These are phyloP conservation scores for Citrus cavaleriei DNA, from an alignment of 345 rosid species.

Conservation along the genomic window DNA sequence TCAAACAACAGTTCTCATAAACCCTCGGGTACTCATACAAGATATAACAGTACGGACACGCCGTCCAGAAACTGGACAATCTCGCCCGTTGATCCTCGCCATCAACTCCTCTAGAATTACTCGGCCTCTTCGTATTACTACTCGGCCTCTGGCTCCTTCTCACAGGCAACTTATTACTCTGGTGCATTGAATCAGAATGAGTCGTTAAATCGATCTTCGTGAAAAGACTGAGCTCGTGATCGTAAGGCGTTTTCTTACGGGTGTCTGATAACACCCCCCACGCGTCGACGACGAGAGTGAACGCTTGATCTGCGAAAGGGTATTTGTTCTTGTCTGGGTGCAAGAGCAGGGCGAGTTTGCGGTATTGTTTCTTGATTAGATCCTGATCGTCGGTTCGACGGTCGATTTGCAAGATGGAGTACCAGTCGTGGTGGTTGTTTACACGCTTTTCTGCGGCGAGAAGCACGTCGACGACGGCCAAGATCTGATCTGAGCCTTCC, in stretches of 20 bases:
- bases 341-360: constrained; percentile 75
- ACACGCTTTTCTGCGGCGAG: constrained; percentile 59
- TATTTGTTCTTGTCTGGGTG: constrained; percentile 86
- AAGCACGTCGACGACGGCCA: constrained; percentile 81
- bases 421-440: constrained; percentile 70
- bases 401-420: constrained; percentile 69
- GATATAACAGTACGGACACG: constrained; percentile 81
- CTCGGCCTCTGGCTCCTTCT: constrained; percentile 28
- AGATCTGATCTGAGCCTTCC: constrained; percentile 87
- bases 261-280: constrained; percentile 73
- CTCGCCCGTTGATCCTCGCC: constrained; percentile 21
- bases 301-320: constrained; percentile 75
- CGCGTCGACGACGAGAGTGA: constrained; percentile 76
- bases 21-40: constrained; percentile 74
- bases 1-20: constrained; percentile 75
- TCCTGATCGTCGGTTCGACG: constrained; percentile 50
- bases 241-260: constrained; percentile 52
- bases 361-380: constrained; percentile 75
- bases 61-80: constrained; percentile 76
- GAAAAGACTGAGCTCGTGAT: constrained; percentile 50
- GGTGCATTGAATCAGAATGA: constrained; percentile 2
- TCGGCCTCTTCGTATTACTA: neutral
- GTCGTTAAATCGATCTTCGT: constrained; percentile 54
- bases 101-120: neutral
- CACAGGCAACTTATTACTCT: constrained; percentile 42